phyloP scores from a whole-genome alignment of 306 rosid species.

The Carpinus viminea region DNA sequence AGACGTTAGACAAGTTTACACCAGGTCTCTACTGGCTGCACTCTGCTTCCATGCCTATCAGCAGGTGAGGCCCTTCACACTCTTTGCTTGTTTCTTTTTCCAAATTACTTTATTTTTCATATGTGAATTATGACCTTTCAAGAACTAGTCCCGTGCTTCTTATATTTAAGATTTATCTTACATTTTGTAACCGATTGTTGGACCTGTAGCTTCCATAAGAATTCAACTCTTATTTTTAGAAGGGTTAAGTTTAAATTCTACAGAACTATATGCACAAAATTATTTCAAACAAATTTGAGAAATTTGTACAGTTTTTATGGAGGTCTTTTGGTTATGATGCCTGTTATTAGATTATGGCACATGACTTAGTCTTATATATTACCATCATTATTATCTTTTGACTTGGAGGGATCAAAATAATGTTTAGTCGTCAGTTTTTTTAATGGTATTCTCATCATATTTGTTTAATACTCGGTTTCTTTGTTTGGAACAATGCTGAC shows the following conservation, averaged over 20 bases:
- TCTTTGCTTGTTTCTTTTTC: conserved; percentile 10
- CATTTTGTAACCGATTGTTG: background rate
- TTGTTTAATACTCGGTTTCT: background rate
- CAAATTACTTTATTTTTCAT: background rate
- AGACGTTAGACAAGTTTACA: conserved; percentile 59
- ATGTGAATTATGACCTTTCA: background rate
- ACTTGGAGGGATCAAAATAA: background rate
- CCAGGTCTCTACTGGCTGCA: conserved; percentile 82
- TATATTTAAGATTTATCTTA: background rate
- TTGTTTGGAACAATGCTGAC: conserved; percentile 11
- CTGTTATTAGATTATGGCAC: background rate
- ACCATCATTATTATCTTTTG: background rate
- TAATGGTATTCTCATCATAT: conserved; percentile 9
- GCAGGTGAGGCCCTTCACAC: conserved; percentile 56
- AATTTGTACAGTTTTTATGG: background rate
- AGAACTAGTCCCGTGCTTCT: background rate
- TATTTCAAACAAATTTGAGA: background rate
- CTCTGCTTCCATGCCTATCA: conserved; percentile 95
- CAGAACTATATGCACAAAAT: background rate
- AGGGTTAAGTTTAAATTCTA: background rate
- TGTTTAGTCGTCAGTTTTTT: background rate
- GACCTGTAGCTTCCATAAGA: background rate
- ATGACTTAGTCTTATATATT: background rate
- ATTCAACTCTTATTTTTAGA: background rate
- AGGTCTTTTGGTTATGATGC: background rate